Evolutionary conservation across 2,329 filamentous ascomycete species (phyloP), one percentile per base, ranked within the genome.

Genomic region (Sporothrix globosa): DNA sequence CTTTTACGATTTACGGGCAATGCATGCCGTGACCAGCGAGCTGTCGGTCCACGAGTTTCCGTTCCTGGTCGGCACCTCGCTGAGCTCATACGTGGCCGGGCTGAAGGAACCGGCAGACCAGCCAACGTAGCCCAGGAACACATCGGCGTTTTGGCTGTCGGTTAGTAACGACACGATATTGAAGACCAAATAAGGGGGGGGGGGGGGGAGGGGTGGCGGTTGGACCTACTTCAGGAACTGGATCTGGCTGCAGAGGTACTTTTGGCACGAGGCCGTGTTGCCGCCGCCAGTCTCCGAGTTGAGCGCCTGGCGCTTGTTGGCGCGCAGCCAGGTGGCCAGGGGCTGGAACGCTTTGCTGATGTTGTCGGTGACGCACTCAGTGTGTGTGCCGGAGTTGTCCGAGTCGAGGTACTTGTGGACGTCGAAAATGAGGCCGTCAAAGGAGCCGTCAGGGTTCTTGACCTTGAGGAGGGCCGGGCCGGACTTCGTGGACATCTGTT

Each of bases 321-420:
- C 56, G 69, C 79, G 76, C 54, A 81, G 77, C 76, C 77, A 80
- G 67, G 74, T 73, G 11, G 79, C 79, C 21, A 81, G 76, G 1
- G 77, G 76, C 39, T 72, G 68, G 73, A 81, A 80, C 90, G 79
- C 7, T 11, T 67, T 69, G 72, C 73, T 73, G 70, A 79, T 76
- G 73, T 80, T 80, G 73, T 88, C 81, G 4, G 82, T 85, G 1
- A 83, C 83, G 76, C 87, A 89, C 69, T 83, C 79, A 3, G 78
- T 73, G 73, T 84, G 79, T 0, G 83, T 85, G 48, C 87, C 87
- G 7, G 83, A 85, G 78, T 85, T 84, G 78, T 88, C 85, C 19
- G 78, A 79, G 74, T 88, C 87, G 6, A 89, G 82, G 75, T 88
- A 89, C 76, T 88, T 85, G 78, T 89, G 87, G 11, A 89, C 79